Evolutionary conservation across 257 asterid genomes (phyloP), one percentile per base, ranked within the genome.

Genomic region (Plantago major): DNA sequence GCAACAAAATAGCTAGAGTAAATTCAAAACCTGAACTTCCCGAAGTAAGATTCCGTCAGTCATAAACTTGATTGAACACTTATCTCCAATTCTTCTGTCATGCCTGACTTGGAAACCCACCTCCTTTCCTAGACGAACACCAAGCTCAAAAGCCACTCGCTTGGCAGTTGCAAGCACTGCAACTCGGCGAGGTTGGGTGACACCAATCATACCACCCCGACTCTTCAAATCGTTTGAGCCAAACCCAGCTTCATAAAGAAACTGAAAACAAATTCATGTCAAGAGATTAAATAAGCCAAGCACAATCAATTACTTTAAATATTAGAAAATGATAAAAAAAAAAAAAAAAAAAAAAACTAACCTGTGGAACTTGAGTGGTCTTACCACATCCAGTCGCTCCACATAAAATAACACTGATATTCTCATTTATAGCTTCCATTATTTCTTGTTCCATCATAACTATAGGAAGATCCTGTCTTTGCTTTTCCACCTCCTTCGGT

Each of bases 351-450:
- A 43, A 50, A 54, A 58, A 55, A 62, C 89, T 62, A 65, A 89
- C 99, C 97, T 89, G 97, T 10, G 99, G 99, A 73, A 92, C 97
- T 78, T 92, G 99, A 62, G 99, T 92, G 63, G 97, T 92, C 79
- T 92, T 92, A 54, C 99, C 97, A 73, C 97, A 92, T 22, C 97
- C 97, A 60, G 96, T 92, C 75, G 84, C 97, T 66, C 99, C 99
- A 72, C 99, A 86, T 73, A 92, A 79, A 63, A 92, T 87, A 54
- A 89, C 84, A 80, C 86, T 72, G 54, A 55, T 60, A 60, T 83
- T 85, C 65, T 80, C 83, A 59, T 81, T 83, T 51, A 92, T 79
- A 53, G 95, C 94, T 81, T 92, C 99, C 96, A 89, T 92, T 75
- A 89, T 85, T 76, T 92, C 99, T 74, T 87, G 95, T 84, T 92